phyloP scores from a whole-genome alignment of 176 grass and related monocot species.

The Puccinellia tenuiflora region DNA sequence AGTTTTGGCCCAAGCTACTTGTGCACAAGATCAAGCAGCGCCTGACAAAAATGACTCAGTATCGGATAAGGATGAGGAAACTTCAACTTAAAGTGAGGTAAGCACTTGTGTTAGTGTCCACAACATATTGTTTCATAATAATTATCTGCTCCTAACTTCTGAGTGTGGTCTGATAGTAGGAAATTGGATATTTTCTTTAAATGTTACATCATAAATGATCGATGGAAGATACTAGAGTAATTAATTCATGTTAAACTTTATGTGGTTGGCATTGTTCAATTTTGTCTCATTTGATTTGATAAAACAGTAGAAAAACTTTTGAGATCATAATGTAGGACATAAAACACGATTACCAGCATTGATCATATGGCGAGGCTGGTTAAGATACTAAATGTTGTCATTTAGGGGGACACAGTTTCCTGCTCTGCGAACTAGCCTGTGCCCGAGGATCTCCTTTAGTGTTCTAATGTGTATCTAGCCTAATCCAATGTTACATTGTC shows the following conservation, averaged over 20 bases:
- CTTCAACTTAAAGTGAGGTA: constrained; percentile 97
- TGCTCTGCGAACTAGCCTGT: background rate
- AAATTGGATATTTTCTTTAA: background rate
- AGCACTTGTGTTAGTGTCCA: background rate
- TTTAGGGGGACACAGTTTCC: background rate
- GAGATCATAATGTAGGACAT: background rate
- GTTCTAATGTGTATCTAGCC: background rate
- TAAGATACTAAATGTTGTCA: background rate
- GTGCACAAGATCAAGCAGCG: constrained; percentile 95
- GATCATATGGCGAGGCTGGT: background rate
- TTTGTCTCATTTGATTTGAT: background rate
- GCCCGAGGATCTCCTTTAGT: background rate
- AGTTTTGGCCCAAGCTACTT: constrained; percentile 94
- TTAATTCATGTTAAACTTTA: background rate
- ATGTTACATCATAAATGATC: background rate
- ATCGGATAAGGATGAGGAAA: constrained; percentile 91
- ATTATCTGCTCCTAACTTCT: background rate
- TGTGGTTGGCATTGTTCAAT: background rate
- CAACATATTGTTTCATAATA: background rate
- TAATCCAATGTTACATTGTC: background rate
- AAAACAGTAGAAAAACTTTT: background rate
- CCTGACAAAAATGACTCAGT: constrained; percentile 96
- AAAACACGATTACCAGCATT: background rate
- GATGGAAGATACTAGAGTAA: background rate
- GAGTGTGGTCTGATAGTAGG: background rate